Evolutionary conservation across 164 flowering plant species (phyloP), one percentile per base, ranked within the genome.

Genomic region (Liriodendron chinense): DNA sequence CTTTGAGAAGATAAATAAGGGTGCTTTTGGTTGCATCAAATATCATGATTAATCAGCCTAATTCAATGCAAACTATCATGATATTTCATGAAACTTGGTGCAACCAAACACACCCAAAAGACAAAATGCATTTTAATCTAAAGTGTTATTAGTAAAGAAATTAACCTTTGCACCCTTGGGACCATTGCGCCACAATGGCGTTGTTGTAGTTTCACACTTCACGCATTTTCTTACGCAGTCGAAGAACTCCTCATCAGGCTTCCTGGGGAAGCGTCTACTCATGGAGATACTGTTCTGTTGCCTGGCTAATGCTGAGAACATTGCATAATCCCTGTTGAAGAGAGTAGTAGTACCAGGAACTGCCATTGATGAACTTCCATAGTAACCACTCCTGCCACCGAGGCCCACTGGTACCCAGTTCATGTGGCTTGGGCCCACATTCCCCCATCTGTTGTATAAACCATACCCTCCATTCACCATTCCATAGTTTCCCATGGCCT

Each of bases 181-280:
- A 3, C 75, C 75, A 18, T 73, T 73, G 61, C 75, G 68, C 75
- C 75, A 73, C 9, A 73, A 49, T 22, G 75, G 75, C n/a, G 75
- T 73, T n/a, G 69, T 26, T 3, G 75, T 73, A 48, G 75, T 64
- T 21, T 65, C 26, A 9, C 75, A 73, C n/a, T 21, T 12, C 7
- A 12, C 25, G 22, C 75, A 73, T 22, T 25, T 73, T 26, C 70
- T 72, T 12, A 26, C 2, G 66, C 66, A 0, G 24, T n/a, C 9
- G 22, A 63, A 3, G 24, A 5, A 63, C 7, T 63, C 65, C 23
- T 20, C 66, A 9, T 20, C 26, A 7, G 24, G 22, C 23, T 63
- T 63, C 8, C n/a, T 20, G 2, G 13, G 18, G 12, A 53, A 53
- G 16, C 10, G 2, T 20, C 47, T 28, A 34, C 43, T 7, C 47